Conservation (phyloP, 108 stramenopile species). For the Pseudonitzschia delicatissima region DNA sequence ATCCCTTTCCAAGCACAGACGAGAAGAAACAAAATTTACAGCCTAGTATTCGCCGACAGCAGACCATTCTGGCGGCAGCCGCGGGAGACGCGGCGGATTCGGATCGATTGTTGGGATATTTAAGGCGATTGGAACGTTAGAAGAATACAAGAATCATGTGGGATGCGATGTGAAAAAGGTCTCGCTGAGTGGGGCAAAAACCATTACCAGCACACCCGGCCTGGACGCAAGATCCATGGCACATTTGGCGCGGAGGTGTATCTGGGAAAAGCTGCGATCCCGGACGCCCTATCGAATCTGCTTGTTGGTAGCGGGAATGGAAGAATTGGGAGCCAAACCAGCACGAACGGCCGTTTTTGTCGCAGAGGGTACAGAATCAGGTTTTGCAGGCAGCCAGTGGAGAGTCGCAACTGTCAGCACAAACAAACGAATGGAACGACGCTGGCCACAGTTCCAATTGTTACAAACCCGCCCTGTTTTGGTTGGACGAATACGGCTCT, state of each 20-base stretch:
- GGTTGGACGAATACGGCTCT: constrained; percentile 82
- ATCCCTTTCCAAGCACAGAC: constrained; percentile 27
- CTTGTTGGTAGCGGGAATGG: constrained; percentile 70
- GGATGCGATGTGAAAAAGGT: constrained; percentile 58
- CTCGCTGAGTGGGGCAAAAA: neutral
- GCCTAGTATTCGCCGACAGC: constrained; percentile 28
- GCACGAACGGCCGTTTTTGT: neutral
- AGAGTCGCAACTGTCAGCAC: neutral
- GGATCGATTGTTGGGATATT: constrained; percentile 54
- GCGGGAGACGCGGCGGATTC: constrained; percentile 72
- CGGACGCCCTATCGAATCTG: constrained; percentile 47
- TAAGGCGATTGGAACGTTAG: constrained; percentile 46
- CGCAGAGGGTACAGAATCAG: constrained; percentile 9
- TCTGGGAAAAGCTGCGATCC: constrained; percentile 45
- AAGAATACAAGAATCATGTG: constrained; percentile 57
- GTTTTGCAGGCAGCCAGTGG: neutral
- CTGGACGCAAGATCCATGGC: constrained; percentile 63
- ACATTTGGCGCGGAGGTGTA: constrained; percentile 48
- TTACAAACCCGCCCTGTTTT: constrained; percentile 53
- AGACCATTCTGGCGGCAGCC: constrained; percentile 60
- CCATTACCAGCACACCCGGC: constrained; percentile 16
- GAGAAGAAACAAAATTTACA: neutral
- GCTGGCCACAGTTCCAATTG: too few species aligned
- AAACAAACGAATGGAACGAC: too few species aligned
- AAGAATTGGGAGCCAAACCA: neutral